Evolutionary conservation across 75 land plant genomes (phyloP), one percentile per base, ranked within the genome.

Genomic region (Adiantum capillusveneris): DNA sequence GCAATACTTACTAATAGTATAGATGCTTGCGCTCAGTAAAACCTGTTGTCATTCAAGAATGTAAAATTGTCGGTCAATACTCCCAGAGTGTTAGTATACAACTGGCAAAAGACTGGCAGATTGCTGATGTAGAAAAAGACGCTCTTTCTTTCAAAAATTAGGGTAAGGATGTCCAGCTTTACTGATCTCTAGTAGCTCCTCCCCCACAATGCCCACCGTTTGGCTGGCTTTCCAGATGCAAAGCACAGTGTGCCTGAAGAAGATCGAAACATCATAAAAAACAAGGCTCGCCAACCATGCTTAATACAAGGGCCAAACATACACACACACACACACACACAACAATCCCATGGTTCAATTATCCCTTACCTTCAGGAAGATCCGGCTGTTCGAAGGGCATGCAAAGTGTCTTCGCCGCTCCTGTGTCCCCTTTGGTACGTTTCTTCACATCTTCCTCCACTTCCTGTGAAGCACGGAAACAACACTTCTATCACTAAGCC

Each of bases 211-310:
- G 87, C 82, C 99, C 99, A 95, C 53, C 71, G 79, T 64, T 78
- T 90, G 18, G 99, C 99, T 29, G 92, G 92, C 67, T 90, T 95
- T 52, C 96, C 97, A 0, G 99, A 90, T 5, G 87, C 97, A 75
- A 95, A 95, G 70, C 99, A 95, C 28, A 67, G 41, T 7, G 86
- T 76, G 48, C 97, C 99, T 95, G 84, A 61, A 75, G 37, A 48
- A 25, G 19, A 60, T 0, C 9, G 6, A 25, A 30, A 25, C 25
- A 65, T 27, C n/a, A 53, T n/a, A n/a, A n/a, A n/a, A n/a, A n/a
- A n/a, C n/a, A n/a, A n/a, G n/a, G n/a, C n/a, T n/a, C n/a, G n/a
- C n/a, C n/a, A n/a, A n/a, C n/a, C n/a, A n/a, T n/a, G n/a, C n/a
- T n/a, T n/a, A n/a, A n/a, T n/a, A n/a, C n/a, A n/a, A n/a, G n/a